phyloP scores from a whole-genome alignment of 2,329 filamentous ascomycete species.

The Pseudogymnoascus sp. region DNA sequence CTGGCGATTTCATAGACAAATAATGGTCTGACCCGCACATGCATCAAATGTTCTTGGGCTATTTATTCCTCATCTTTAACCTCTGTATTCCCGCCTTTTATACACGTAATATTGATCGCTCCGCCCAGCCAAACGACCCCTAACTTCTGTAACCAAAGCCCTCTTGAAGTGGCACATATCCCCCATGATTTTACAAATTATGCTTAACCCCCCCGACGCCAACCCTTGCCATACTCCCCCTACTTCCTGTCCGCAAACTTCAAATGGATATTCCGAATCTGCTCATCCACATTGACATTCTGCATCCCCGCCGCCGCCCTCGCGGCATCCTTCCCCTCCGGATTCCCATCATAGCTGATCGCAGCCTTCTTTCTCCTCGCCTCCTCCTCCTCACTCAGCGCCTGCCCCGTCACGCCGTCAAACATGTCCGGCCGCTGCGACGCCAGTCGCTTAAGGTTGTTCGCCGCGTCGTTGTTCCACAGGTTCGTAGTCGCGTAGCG shows the following conservation, averaged over 20 bases:
- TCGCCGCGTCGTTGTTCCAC: constrained; percentile 78
- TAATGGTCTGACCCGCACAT: constrained; percentile 3
- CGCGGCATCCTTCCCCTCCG: constrained; percentile 51
- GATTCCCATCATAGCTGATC: constrained; percentile 58
- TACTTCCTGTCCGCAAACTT: constrained; percentile 38
- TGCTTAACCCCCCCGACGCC: background rate
- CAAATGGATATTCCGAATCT: constrained; percentile 64
- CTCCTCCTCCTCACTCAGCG: constrained; percentile 66
- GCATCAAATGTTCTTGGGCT: background rate
- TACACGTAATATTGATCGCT: constrained; percentile 5
- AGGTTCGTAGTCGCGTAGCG: constrained; percentile 81
- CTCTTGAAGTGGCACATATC: background rate
- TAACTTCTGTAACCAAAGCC: background rate
- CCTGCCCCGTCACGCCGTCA: constrained; percentile 62
- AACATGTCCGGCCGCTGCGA: constrained; percentile 85
- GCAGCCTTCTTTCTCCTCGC: constrained; percentile 70
- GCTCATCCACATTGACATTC: constrained; percentile 74
- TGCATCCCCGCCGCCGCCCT: constrained; percentile 48
- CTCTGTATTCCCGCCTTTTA: background rate
- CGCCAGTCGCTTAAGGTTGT: constrained; percentile 90
- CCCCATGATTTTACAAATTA: constrained; percentile 6
- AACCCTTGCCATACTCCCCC: background rate
- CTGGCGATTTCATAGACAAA: constrained; percentile 3
- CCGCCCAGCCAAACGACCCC: background rate
- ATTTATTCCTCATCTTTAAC: background rate